phyloP scores from a whole-genome alignment of 2,329 filamentous ascomycete species.

The Periconia sp. region DNA sequence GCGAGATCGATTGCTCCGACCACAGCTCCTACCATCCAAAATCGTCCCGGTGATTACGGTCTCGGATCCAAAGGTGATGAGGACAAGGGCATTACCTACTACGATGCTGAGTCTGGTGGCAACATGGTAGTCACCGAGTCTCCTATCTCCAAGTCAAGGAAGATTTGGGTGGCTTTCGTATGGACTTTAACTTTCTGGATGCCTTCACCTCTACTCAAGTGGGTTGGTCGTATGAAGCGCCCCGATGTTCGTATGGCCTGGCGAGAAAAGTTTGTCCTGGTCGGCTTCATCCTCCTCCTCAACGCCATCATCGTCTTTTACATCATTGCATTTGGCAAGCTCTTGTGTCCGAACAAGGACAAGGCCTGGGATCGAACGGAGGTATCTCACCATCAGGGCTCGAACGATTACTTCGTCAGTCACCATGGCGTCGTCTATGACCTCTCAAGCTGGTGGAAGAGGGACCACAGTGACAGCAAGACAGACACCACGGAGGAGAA shows the following conservation, averaged over 20 bases:
- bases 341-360: conserved; percentile 89
- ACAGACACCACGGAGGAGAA: conserved; percentile 62
- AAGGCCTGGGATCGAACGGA: conserved; percentile 83
- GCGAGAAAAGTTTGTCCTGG: conserved; percentile 90
- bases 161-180: conserved; percentile 79
- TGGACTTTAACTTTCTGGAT: conserved; percentile 95
- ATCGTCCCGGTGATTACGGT: conserved; percentile 79
- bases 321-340: conserved; percentile 82
- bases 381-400: conserved; percentile 72
- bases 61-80: conserved; percentile 86
- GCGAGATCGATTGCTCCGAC: conserved; percentile 61
- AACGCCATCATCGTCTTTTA: conserved; percentile 89
- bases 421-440: conserved; percentile 92
- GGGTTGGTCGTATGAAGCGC: conserved; percentile 91
- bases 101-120: conserved; percentile 81
- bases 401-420: conserved; percentile 83
- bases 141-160: conserved; percentile 67
- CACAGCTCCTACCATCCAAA: conserved; percentile 62
- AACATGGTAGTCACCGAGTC: conserved; percentile 78
- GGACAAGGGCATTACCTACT: conserved; percentile 57
- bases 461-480: conserved; percentile 78
- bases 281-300: conserved; percentile 78
- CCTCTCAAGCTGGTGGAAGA: conserved; percentile 83
- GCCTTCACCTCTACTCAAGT: conserved; percentile 81
- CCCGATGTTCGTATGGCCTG: conserved; percentile 97